These are phyloP conservation scores for Ascosphaera aggregata DNA, from an alignment of 2,329 filamentous ascomycete genomes.

Conservation along the genomic window DNA sequence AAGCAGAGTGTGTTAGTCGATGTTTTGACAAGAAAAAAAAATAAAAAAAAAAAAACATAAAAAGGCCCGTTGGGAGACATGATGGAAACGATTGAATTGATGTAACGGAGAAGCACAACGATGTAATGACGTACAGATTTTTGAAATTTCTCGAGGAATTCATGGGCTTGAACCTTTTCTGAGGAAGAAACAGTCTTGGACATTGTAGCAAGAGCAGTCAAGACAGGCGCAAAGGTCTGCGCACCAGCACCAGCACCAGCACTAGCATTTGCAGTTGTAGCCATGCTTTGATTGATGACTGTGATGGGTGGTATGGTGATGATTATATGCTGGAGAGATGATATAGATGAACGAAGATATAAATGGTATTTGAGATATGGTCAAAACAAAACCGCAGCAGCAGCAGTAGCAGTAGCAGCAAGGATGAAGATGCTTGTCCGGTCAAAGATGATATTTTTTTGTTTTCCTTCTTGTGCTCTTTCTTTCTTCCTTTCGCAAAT, in stretches of 20 bases:
- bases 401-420: no score
- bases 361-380: no score
- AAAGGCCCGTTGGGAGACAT: background rate
- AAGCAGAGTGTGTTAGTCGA: background rate
- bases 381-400: no score
- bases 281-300: constrained; percentile 37
- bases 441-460: no score
- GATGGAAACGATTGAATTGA: no score
- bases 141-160: constrained; percentile 85
- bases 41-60: background rate
- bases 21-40: background rate
- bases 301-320: no score
- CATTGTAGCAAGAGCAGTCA: constrained; percentile 82
- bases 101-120: background rate
- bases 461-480: no score
- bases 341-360: no score
- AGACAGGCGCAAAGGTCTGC: constrained; percentile 59
- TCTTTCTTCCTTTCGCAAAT: no score
- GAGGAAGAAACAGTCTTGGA: constrained; percentile 55
- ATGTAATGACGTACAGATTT: constrained; percentile 53
- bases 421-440: no score
- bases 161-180: constrained; percentile 73
- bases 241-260: constrained; percentile 16
- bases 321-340: no score
- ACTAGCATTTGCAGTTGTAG: constrained; percentile 21